A percentile compares a stretch with the other conserved stretches of the same genome.
These are phyloP conservation scores for Epichloe gansuensis DNA, from an alignment of 2,329 filamentous ascomycete genomes.

Conservation along the genomic window DNA sequence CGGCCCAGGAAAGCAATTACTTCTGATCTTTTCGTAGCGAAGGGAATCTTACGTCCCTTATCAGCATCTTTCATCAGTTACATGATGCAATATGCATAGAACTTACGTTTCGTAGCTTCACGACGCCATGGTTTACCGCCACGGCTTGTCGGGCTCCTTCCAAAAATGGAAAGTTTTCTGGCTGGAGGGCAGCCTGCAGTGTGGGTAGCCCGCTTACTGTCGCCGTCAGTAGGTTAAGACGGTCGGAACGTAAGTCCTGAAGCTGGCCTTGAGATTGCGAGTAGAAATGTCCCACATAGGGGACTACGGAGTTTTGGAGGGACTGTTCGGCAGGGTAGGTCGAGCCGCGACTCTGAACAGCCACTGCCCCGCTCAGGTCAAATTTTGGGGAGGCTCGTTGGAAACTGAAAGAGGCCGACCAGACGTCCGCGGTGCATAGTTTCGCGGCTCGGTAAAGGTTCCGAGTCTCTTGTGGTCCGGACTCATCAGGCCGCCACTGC, in stretches of 20 bases:
- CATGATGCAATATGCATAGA: too few relatives aligned
- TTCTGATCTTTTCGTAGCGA: slow-evolving; percentile 38
- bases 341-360: neutral
- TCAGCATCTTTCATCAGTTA: neutral
- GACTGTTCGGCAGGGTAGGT: neutral
- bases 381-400: slow-evolving; percentile 27
- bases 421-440: slow-evolving; percentile 26
- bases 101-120: slow-evolving; percentile 40
- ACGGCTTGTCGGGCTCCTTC: slow-evolving; percentile 23
- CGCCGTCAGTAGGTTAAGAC: slow-evolving; percentile 25
- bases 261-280: neutral
- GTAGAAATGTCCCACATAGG: neutral
- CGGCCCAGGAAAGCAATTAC: slow-evolving; percentile 47
- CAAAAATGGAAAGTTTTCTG: slow-evolving; percentile 34
- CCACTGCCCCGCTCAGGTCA: slow-evolving; percentile 10
- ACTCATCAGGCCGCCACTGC: slow-evolving; percentile 6
- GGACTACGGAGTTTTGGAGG: neutral
- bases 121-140: slow-evolving; percentile 27
- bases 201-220: slow-evolving; percentile 22
- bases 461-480: slow-evolving; percentile 7
- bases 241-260: slow-evolving; percentile 17
- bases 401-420: slow-evolving; percentile 11
- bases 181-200: slow-evolving; percentile 22
- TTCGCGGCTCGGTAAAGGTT: slow-evolving; percentile 28
- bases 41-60: slow-evolving; percentile 38